Evolutionary conservation across 352 stramenopile species (phyloP), one percentile per base, ranked within the genome.

Genomic region (Phytophthora nicotianae): DNA sequence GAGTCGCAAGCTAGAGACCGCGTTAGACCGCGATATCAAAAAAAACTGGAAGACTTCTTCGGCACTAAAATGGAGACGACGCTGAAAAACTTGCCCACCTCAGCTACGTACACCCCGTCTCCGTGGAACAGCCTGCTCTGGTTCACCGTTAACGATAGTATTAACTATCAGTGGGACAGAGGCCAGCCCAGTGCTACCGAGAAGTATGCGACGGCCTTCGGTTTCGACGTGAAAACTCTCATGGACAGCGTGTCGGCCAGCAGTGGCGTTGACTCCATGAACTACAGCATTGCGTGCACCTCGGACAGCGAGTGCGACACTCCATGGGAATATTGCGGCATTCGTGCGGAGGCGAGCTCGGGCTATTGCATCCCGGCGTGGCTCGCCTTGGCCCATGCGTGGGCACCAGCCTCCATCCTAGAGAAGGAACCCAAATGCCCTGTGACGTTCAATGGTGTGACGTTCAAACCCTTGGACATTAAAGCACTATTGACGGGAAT

Each of bases 111-210:
- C 32, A 21, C 20, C 0, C 43, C 50, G 11, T 21, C 55, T 4
- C 49, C 62, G 16, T 70, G 62, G 56, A 27, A 51, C 0, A 50
- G 55, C 0, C 20, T 26, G 5, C 83, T 83, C 62, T 89, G 75
- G 73, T 66, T 70, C 5, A 54, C 53, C 17, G 83, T 77, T 65
- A 38, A 61, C 20, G 80, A 87, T 60, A 69, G 77, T 48, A 87
- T 89, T 65, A 87, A 89, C 68, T 59, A 58, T 40, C 27, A 54
- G 7, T 81, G 76, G 75, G 58, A 43, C 8, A n/a, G 37, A 1
- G 33, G 47, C 1, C 42, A 72, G 20, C 50, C 58, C 0, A 83
- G 73, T 41, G 45, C 72, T 11, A 54, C 72, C 19, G 59, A 66
- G 54, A 81, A n/a, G n/a, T n/a, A 83, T 62, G 0, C 24, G 47